Evolutionary conservation across 305 asterid genomes (phyloP), one percentile per base, ranked within the genome.

Genomic region (Fraxinus nigra): DNA sequence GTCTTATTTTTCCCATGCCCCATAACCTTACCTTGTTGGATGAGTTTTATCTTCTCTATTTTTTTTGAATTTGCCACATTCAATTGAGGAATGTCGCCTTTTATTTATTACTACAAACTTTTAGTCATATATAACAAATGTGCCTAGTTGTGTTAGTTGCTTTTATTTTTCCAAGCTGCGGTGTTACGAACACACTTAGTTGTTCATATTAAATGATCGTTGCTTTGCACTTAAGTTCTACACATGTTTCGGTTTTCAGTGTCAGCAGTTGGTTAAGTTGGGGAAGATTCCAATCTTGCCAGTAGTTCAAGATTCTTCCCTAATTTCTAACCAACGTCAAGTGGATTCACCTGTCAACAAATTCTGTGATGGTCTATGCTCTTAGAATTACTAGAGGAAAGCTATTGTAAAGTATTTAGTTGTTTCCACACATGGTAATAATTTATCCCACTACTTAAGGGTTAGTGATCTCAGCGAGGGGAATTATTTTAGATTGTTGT

Each of bases 211-310:
- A 26, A 22, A 16, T 28, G 77, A 24, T 26, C 77, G 72, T 69
- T 78, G 56, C 67, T 72, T 37, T 72, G 20, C 33, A 13, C 59
- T 46, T 13, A 46, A 46, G 59, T 46, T 9, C 48, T 46, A 3
- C 3, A 18, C 32, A 5, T 24, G n/a, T 14, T 38, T 67, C 1
- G 59, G 78, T 51, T 34, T n/a, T 51, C 38, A 40, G 63, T 78
- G 73, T 65, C 73, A 72, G 65, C 10, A 34, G 79, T 74, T 80
- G 73, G 30, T 59, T 75, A 38, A 72, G 69, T 54, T 51, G 65
- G 82, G 54, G n/a, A 32, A 28, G 26, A 18, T 22, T 80, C 32
- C 79, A 38, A 18, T 51, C 56, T 82, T 75, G 28, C 33, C 10
- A 38, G 77, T 78, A 51, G 26, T 59, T 38, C 28, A 28, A 77